Evolutionary conservation across 139 green algal genomes (phyloP), one percentile per base, ranked within the genome.

Genomic region (Micromonas pusilla): DNA sequence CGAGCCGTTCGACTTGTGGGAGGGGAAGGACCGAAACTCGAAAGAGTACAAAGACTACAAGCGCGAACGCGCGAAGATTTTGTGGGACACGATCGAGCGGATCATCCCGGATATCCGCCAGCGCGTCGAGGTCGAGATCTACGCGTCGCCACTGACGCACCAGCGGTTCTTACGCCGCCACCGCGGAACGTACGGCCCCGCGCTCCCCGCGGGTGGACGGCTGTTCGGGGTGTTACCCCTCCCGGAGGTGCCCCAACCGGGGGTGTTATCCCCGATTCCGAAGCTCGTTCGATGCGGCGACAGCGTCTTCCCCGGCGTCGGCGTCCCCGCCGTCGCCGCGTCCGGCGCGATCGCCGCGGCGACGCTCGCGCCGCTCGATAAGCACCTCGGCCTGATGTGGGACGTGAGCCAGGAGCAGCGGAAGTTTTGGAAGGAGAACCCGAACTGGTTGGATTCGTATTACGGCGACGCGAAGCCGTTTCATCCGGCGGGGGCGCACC

Each of bases 241-340:
- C 16, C 33, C 72, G 13, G 33, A 76, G 3, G 37, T 81, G 19
- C 76, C 36, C 25, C 94, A 92, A 80, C 93, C 93, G 6, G 90
- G 93, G 21, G 85, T 85, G 13, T 80, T 77, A 23, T 95, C 91
- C 2, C 91, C 91, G 37, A 76, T 97, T 28, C 81, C 86, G 3
- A 81, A 84, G 0, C 85, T 90, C 21, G 73, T 93, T 79, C 66
- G 66, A 28, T 87, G 83, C 66, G 93, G 93, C 0, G 93, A 97
- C 85, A 90, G 79, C 5, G 90, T 84, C 34, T 92, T 93, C 83
- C 93, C 94, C 0, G 93, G 94, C 31, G 97, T 98, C 68, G 94
- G 94, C 23, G 89, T 98, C 31, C 94, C 94, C 3, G 92, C 92
- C 30, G 92, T 90, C 33, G 92, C 91, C 28, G 92, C 90, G 33